These are phyloP conservation scores for Castanospermum australe DNA, from an alignment of 306 rosid species.

Conservation along the genomic window DNA sequence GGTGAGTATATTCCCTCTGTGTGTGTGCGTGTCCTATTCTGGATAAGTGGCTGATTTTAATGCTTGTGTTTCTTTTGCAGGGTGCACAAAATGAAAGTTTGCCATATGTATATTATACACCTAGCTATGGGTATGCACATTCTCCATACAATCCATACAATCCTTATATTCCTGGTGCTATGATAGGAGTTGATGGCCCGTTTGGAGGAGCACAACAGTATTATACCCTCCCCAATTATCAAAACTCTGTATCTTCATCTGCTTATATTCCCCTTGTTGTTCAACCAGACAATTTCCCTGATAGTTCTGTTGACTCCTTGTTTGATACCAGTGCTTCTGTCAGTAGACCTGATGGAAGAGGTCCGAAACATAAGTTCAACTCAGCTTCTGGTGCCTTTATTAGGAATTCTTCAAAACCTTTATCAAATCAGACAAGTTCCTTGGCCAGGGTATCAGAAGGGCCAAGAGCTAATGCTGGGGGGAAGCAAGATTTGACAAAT, in stretches of 20 bases:
- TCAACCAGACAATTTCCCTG: conserved; percentile 61
- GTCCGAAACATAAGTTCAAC: conserved; percentile 55
- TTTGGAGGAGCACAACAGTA: conserved; percentile 68
- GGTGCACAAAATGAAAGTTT: conserved; percentile 83
- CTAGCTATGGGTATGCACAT: conserved; percentile 93
- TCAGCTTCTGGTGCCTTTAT: conserved; percentile 63
- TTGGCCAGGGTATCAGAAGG: conserved; percentile 67
- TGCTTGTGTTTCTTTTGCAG: conserved; percentile 44
- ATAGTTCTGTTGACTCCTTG: conserved; percentile 56
- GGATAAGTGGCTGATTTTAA: conserved; percentile 6
- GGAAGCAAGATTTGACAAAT: conserved; percentile 55
- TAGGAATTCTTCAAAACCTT: conserved; percentile 54
- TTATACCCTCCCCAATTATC: conserved; percentile 66
- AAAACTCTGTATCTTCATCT: conserved; percentile 60
- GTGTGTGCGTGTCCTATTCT: neutral
- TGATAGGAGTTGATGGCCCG: conserved; percentile 78
- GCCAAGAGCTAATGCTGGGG: conserved; percentile 56
- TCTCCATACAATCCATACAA: conserved; percentile 95
- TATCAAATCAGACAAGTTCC: conserved; percentile 60
- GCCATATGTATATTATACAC: conserved; percentile 81
- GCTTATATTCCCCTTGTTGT: conserved; percentile 70
- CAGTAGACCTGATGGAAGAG: conserved; percentile 69
- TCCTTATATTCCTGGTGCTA: conserved; percentile 94
- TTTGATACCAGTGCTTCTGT: conserved; percentile 53
- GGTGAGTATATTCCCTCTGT: conserved; percentile 43